These are phyloP conservation scores for Coniochaeta sp. DNA, from an alignment of 2,329 filamentous ascomycete species.

Conservation along the genomic window DNA sequence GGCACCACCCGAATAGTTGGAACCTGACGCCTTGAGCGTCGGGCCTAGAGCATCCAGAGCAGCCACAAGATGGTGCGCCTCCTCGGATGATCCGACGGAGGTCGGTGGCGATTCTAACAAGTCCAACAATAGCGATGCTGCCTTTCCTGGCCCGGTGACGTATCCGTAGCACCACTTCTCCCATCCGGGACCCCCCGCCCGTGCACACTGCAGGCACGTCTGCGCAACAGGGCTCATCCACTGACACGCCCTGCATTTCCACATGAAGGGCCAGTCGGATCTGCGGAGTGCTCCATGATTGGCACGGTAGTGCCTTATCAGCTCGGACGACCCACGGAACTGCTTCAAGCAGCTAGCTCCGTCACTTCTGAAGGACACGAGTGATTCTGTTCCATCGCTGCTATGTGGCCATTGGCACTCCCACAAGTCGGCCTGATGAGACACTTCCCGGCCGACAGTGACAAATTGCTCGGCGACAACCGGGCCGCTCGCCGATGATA, in stretches of 20 bases:
- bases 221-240: neutral
- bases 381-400: neutral
- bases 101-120: too few species aligned
- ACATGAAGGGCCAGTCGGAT: neutral
- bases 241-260: constrained; percentile 8
- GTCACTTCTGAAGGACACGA: neutral
- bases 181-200: constrained; percentile 5
- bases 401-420: constrained; percentile 5
- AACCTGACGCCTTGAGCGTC: too few species aligned
- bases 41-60: too few species aligned
- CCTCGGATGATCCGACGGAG: too few species aligned
- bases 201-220: constrained; percentile 1
- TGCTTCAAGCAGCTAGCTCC: constrained; percentile 2
- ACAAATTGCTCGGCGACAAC: too few species aligned
- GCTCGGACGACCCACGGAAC: neutral
- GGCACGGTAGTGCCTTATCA: constrained; percentile 6
- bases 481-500: neutral
- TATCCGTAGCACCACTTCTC: constrained; percentile 18
- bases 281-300: constrained; percentile 1
- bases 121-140: neutral
- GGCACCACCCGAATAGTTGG: too few species aligned
- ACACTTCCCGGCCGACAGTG: constrained; percentile 8
- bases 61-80: too few species aligned
- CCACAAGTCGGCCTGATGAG: constrained; percentile 1
- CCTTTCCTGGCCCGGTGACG: neutral